phyloP scores from a whole-genome alignment of 495 filamentous ascomycete species.

The Hypoxylon perforatum region DNA sequence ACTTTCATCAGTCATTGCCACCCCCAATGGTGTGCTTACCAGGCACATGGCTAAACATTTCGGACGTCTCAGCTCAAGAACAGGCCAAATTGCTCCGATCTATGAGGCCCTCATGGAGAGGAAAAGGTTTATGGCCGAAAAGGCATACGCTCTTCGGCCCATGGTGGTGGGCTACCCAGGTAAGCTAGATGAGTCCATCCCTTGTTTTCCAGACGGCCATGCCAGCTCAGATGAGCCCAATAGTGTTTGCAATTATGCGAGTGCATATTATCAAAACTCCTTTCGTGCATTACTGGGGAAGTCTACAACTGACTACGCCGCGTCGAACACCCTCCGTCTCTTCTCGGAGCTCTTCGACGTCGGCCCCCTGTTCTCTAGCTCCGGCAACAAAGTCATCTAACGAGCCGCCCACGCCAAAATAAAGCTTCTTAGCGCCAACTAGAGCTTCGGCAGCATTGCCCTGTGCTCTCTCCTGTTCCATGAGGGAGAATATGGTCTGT shows the following conservation, averaged over 20 bases:
- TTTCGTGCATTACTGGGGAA: constrained; percentile 26
- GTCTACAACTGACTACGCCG: constrained; percentile 60
- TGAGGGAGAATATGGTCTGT: constrained; percentile 72
- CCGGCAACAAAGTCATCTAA: constrained; percentile 85
- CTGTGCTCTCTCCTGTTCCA: constrained; percentile 63
- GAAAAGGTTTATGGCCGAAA: background rate
- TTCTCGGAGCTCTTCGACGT: constrained; percentile 70
- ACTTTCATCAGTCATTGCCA: too few species aligned
- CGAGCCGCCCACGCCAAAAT: constrained; percentile 96
- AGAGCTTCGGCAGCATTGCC: constrained; percentile 67
- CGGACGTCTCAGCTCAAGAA: background rate
- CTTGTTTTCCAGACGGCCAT: background rate
- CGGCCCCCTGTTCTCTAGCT: constrained; percentile 64
- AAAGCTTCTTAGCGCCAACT: constrained; percentile 92
- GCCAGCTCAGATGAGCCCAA: background rate
- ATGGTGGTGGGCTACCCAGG: background rate
- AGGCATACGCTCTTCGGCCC: background rate
- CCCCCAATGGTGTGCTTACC: too few species aligned
- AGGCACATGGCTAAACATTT: too few species aligned
- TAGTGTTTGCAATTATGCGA: background rate
- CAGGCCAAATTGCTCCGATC: background rate
- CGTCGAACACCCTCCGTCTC: constrained; percentile 68
- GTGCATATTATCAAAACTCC: background rate
- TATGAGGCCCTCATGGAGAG: background rate
- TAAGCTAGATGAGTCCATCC: background rate